Base-by-base conservation (phyloP, 352 stramenopile genomes). In the Phytopythium sindhum region DNA sequence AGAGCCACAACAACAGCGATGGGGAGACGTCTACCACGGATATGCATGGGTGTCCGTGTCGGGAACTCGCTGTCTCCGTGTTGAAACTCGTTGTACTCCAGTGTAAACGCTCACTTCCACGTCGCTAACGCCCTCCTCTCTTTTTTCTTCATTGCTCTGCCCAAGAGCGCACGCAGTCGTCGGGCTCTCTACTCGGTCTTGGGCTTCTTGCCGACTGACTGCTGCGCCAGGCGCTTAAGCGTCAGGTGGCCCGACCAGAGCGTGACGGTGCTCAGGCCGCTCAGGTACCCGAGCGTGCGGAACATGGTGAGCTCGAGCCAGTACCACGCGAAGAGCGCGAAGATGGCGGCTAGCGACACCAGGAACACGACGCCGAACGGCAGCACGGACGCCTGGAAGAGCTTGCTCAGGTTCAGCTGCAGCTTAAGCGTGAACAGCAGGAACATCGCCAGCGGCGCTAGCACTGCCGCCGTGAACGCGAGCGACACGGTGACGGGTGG, bases 291-390 rank as follows among this genome's bases (percentile, higher is more conserved):
- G 55, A 95, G 67, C 55, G 84, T 93, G 59, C 77, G 76, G 80
- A 88, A 93, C 87, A 97, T 96, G 60, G 86, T 96, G 65, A 97
- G 77, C 71, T 92, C 75, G 52, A 95, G 76, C 89, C 89, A 97
- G 81, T 96, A 96, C 51, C 81, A 68, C 24, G 68, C 86, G 61
- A 95, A 97, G 52, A 97, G 86, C 64, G 65, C 75, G 11, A 96
- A 73, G 62, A 91, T 93, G 19, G 69, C 81, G 7, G 69, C 77
- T 31, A 97, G 69, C 55, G 85, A 95, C 28, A 63, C 74, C 44
- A 95, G 65, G 71, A 97, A 94, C 57, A 84, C 77, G 28, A 70
- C 67, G 69, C 84, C 84, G 60, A 89, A 90, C 17, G 87, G 70
- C 63, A 93, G 79, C 41, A 89, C 70, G 50, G 74, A 74, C 63